phyloP scores from a whole-genome alignment of 1,284 basidiomycete genomes.

The Trichosporon ovoides region DNA sequence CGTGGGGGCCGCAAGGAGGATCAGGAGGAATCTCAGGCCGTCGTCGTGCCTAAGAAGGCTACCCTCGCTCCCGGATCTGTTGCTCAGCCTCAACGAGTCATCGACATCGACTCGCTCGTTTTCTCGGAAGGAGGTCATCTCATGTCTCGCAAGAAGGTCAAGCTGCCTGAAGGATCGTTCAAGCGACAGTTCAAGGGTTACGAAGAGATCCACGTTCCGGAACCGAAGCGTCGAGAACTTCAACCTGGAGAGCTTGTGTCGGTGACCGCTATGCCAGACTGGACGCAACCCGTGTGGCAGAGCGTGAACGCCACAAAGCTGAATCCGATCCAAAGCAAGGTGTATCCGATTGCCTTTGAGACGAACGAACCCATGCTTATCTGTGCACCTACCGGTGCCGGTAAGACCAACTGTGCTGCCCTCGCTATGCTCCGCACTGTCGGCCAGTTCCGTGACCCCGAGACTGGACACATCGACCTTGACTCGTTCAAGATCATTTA shows the following conservation, averaged over 20 bases:
- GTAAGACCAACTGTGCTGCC: conserved; percentile 99
- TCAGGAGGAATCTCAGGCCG: conserved; percentile 50
- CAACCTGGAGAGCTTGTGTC: conserved; percentile 66
- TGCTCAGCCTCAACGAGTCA: conserved; percentile 73
- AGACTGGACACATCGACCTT: conserved; percentile 78
- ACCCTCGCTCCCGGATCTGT: conserved; percentile 84
- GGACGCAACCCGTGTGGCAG: conserved; percentile 80
- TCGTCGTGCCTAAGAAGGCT: conserved; percentile 71
- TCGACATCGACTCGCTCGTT: conserved; percentile 91
- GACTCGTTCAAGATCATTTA: conserved; percentile 96
- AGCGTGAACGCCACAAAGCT: conserved; percentile 54
- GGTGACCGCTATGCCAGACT: conserved; percentile 69
- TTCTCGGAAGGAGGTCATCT: conserved; percentile 93
- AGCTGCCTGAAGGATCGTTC: conserved; percentile 94
- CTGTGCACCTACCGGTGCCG: conserved; percentile 97
- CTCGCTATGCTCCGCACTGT: conserved; percentile 86
- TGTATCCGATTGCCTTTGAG: conserved; percentile 89
- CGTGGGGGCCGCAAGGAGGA: conserved; percentile 62
- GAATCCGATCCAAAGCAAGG: conserved; percentile 89
- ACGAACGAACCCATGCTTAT: conserved; percentile 91
- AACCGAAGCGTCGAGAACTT: conserved; percentile 73
- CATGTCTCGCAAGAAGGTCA: conserved; percentile 98
- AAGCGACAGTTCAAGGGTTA: conserved; percentile 95
- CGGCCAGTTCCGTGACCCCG: conserved; percentile 75
- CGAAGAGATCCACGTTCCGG: conserved; percentile 96